phyloP scores from a whole-genome alignment of 208 protist genomes.

The Acanthamoeba castellanii region DNA sequence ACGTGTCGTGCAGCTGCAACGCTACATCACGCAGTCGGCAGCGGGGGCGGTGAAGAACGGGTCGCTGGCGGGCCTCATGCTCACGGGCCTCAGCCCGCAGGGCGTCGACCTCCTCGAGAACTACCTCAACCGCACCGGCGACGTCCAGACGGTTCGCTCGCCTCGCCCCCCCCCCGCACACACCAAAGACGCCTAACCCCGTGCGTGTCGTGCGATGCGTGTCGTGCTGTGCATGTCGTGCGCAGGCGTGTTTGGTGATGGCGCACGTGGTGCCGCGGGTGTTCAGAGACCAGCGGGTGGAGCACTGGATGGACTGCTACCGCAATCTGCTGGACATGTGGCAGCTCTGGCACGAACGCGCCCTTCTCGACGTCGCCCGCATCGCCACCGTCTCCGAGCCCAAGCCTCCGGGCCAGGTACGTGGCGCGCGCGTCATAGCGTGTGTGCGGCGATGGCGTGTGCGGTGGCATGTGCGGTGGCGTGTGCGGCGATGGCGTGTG shows the following conservation, averaged over 20 bases:
- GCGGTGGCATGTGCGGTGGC: not conserved
- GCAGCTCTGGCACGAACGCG: conserved; percentile 87
- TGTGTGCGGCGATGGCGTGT: not conserved
- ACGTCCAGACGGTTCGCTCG: conserved; percentile 86
- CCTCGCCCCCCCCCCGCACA: not conserved
- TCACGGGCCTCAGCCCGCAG: conserved; percentile 84
- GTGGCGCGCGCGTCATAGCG: too few species aligned
- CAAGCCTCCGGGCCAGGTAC: not conserved
- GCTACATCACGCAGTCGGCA: conserved; percentile 42
- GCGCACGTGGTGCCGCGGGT: conserved; percentile 70
- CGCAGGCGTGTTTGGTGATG: conserved; percentile 37
- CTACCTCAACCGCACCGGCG: conserved; percentile 88
- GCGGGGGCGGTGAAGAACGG: conserved; percentile 21
- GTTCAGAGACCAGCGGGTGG: conserved; percentile 73
- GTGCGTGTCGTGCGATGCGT: not conserved
- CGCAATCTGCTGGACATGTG: conserved; percentile 87
- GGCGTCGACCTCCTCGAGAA: conserved; percentile 82
- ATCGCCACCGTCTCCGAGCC: conserved; percentile 36
- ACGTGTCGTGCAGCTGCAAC: conserved; percentile 51
- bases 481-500: too few species aligned
- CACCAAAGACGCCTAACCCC: too few species aligned
- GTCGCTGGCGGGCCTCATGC: conserved; percentile 79
- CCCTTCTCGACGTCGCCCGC: conserved; percentile 83
- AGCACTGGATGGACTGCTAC: conserved; percentile 83
- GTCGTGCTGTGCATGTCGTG: not conserved